These are phyloP conservation scores for Scenedesmus sp. DNA, from an alignment of 163 green algal species.

Conservation along the genomic window DNA sequence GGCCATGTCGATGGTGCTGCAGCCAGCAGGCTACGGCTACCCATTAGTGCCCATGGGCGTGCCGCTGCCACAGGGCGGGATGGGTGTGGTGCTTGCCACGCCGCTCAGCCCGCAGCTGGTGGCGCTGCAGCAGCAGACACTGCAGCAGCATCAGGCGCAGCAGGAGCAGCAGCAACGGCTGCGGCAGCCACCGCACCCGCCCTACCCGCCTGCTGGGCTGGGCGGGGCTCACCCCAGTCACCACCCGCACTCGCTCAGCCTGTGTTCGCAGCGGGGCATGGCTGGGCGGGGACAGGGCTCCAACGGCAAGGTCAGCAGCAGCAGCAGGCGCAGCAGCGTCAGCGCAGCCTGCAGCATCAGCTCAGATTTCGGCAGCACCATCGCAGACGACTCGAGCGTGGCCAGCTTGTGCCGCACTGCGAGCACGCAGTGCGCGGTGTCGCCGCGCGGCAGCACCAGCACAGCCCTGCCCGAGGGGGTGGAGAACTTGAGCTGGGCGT, in stretches of 20 bases:
- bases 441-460: background rate
- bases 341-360: slow-evolving; percentile 34
- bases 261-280: slow-evolving; percentile 23
- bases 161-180: slow-evolving; percentile 43
- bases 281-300: background rate
- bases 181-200: background rate
- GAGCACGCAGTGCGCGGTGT: slow-evolving; percentile 30
- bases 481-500: slow-evolving; percentile 57
- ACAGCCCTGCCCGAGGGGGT: slow-evolving; percentile 24
- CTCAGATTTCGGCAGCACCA: slow-evolving; percentile 35
- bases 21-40: slow-evolving; percentile 37
- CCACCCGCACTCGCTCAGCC: background rate
- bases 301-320: slow-evolving; percentile 49
- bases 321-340: slow-evolving; percentile 51
- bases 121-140: slow-evolving; percentile 30
- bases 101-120: slow-evolving; percentile 33
- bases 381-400: slow-evolving; percentile 11
- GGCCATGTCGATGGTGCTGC: slow-evolving; percentile 28
- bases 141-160: slow-evolving; percentile 31
- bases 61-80: slow-evolving; percentile 17
- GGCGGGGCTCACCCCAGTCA: background rate
- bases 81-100: slow-evolving; percentile 13
- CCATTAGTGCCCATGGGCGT: slow-evolving; percentile 25
- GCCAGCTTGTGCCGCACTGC: slow-evolving; percentile 30
- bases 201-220: background rate